These are phyloP conservation scores for Kwoniella botswanensis DNA, from an alignment of 768 basidiomycete species.

Conservation along the genomic window DNA sequence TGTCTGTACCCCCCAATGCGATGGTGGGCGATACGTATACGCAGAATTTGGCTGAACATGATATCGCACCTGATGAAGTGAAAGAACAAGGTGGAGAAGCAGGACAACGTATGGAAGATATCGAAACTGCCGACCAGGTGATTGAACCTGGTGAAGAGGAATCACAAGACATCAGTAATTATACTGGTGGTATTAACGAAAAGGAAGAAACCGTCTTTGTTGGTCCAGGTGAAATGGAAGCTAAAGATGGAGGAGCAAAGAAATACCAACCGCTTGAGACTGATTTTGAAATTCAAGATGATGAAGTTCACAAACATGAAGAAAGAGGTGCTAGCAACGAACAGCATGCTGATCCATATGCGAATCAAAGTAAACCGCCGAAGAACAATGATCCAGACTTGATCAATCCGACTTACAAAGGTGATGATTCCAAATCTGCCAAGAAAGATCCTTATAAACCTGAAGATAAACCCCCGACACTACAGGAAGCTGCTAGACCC, in stretches of 20 bases:
- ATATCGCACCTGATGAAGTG: constrained; percentile 22
- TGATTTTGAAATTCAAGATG: neutral
- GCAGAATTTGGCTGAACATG: constrained; percentile 33
- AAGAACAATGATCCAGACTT: constrained; percentile 9
- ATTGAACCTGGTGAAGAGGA: constrained; percentile 21
- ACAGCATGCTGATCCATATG: neutral
- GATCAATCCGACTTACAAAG: constrained; percentile 10
- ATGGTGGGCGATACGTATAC: constrained; percentile 27
- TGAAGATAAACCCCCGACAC: neutral
- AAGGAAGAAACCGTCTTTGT: constrained; percentile 6
- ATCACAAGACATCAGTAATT: neutral
- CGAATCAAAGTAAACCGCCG: neutral
- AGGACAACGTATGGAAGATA: constrained; percentile 31
- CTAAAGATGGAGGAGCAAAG: constrained; percentile 15
- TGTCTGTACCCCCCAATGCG: constrained; percentile 11
- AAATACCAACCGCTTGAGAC: constrained; percentile 6
- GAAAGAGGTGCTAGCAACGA: constrained; percentile 11
- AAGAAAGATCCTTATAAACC: constrained; percentile 12
- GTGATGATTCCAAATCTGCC: constrained; percentile 2
- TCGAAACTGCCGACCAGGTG: constrained; percentile 32
- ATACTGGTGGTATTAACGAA: constrained; percentile 4
- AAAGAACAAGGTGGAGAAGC: constrained; percentile 43
- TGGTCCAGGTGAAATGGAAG: constrained; percentile 17
- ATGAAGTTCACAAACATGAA: neutral
- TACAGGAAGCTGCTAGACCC: constrained; percentile 12